Conservation (phyloP, 495 filamentous ascomycete genomes). For the Aspergillus sclerotiicarbonarius region DNA sequence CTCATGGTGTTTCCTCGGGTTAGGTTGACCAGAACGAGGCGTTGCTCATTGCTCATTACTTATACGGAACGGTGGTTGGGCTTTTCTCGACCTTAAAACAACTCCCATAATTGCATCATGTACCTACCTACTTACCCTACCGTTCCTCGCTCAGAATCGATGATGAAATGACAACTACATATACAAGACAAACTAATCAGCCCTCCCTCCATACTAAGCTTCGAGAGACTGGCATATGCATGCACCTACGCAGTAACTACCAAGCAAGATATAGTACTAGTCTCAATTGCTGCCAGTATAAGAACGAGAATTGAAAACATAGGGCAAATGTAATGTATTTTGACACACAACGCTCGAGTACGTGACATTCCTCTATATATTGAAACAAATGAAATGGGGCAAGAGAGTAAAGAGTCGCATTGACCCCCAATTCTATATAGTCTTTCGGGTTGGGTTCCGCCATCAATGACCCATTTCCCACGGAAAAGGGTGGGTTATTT, state of each 20-base stretch:
- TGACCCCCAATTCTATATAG: neutral
- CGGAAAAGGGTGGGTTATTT: constrained; percentile 9
- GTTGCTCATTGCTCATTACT: constrained; percentile 17
- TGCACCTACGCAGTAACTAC: no score
- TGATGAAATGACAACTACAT: constrained; percentile 23
- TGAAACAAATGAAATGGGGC: no score
- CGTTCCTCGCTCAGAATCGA: constrained; percentile 14
- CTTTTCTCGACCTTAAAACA: constrained; percentile 1
- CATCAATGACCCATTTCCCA: neutral
- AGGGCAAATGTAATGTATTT: neutral
- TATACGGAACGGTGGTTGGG: constrained; percentile 5
- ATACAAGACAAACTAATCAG: no score
- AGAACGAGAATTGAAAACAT: no score
- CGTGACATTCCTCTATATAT: no score
- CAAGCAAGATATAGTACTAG: no score
- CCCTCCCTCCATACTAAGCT: no score
- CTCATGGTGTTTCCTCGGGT: constrained; percentile 35
- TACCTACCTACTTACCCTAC: constrained; percentile 1
- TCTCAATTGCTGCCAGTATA: no score
- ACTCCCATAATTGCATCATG: constrained; percentile 3
- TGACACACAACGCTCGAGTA: neutral
- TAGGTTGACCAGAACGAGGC: constrained; percentile 24
- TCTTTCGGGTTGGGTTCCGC: neutral
- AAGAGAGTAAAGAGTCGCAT: no score
- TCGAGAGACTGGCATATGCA: no score